Evolutionary conservation across 176 grass and related monocot genomes (phyloP).

Genomic region (Puccinellia tenuiflora): DNA sequence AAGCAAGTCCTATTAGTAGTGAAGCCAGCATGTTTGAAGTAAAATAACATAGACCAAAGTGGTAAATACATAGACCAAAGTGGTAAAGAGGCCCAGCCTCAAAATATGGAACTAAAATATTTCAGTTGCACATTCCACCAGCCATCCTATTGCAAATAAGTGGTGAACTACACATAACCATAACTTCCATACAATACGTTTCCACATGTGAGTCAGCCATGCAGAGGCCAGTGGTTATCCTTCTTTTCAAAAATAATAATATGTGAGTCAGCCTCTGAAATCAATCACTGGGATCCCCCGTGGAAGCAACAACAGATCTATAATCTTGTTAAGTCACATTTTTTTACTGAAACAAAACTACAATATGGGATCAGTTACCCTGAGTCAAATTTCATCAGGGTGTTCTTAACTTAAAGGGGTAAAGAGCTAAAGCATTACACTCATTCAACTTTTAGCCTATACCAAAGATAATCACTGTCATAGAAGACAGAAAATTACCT

Average conservation of each 20-base stretch:
- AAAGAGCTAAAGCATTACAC: neutral
- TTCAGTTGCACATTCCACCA: neutral
- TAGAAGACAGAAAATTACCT: constrained; percentile 47
- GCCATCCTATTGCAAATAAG: neutral
- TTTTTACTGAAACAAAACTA: neutral
- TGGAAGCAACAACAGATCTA: neutral
- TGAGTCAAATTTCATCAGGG: neutral
- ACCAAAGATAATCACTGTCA: neutral
- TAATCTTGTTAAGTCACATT: neutral
- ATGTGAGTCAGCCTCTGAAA: neutral
- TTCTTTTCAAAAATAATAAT: neutral
- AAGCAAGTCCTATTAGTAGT: neutral
- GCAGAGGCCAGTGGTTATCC: too few relatives aligned
- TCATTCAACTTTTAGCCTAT: neutral
- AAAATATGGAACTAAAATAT: constrained; percentile 16
- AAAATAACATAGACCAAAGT: neutral
- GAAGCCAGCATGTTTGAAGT: neutral
- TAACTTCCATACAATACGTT: constrained; percentile 12
- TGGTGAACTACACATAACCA: neutral
- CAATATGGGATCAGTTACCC: neutral
- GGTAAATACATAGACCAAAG: too few relatives aligned
- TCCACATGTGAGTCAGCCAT: neutral
- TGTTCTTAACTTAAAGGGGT: neutral
- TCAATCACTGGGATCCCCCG: neutral
- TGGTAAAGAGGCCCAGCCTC: constrained; percentile 6